phyloP scores from a whole-genome alignment of 352 stramenopile species.

The Pythium guiyangense region DNA sequence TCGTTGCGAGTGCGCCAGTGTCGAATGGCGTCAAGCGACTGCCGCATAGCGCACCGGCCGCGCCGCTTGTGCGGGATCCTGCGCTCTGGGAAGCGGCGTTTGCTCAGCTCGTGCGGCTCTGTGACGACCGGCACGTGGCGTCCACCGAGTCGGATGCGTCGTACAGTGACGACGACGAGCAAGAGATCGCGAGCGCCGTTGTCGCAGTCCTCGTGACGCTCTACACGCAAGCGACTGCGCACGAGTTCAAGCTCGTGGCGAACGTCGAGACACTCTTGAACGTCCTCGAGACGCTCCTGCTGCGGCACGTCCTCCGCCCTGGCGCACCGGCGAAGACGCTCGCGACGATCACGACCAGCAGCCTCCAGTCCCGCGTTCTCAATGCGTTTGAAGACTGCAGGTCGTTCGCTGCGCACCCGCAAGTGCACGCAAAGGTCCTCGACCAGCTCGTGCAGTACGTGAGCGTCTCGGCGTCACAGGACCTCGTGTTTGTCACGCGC shows the following conservation, averaged over 20 bases:
- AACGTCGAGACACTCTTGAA: slow-evolving; percentile 66
- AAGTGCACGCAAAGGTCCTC: slow-evolving; percentile 62
- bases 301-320: slow-evolving; percentile 56
- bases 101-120: slow-evolving; percentile 48
- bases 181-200: slow-evolving; percentile 75
- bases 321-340: slow-evolving; percentile 23
- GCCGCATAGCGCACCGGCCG: neutral
- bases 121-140: slow-evolving; percentile 31
- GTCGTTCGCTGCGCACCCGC: slow-evolving; percentile 55
- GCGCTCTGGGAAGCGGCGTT: slow-evolving; percentile 71
- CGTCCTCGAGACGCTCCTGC: slow-evolving; percentile 57
- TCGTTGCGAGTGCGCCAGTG: slow-evolving; percentile 30
- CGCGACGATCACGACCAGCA: slow-evolving; percentile 76
- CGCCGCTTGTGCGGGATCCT: slow-evolving; percentile 34
- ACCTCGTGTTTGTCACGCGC: slow-evolving; percentile 75
- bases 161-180: slow-evolving; percentile 71
- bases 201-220: slow-evolving; percentile 72
- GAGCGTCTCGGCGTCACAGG: slow-evolving; percentile 25
- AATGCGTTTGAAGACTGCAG: slow-evolving; percentile 83
- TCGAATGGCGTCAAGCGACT: slow-evolving; percentile 13
- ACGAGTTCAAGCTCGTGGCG: slow-evolving; percentile 60
- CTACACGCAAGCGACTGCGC: slow-evolving; percentile 69
- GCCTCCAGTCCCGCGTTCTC: slow-evolving; percentile 72
- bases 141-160: neutral
- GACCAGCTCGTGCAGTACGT: slow-evolving; percentile 72